phyloP scores from a whole-genome alignment of 2,329 filamentous ascomycete genomes.

The Colletotrichum costaricense region DNA sequence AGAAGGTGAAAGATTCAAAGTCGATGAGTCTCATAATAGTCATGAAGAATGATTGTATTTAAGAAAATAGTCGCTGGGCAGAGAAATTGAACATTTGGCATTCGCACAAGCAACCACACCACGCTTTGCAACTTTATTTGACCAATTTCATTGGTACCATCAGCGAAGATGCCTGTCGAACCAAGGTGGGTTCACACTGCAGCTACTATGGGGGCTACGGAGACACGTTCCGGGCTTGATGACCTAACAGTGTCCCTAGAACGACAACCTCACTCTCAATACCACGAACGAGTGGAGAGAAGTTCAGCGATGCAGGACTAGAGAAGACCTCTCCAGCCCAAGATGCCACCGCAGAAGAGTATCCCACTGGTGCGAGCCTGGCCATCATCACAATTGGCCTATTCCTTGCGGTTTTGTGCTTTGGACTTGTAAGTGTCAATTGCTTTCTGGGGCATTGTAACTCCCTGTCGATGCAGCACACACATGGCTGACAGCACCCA shows the following conservation, averaged over 20 bases:
- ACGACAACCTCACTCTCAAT: not conserved
- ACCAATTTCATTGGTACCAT: not conserved
- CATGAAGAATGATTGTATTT: not conserved
- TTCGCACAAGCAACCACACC: not conserved
- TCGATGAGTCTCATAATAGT: not conserved
- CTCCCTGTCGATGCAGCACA: not conserved
- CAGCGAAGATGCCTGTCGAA: not conserved
- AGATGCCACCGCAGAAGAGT: not conserved
- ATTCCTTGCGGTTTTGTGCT: slow-evolving; percentile 24
- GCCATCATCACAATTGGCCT: slow-evolving; percentile 17
- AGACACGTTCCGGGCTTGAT: not conserved
- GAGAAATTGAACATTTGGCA: not conserved
- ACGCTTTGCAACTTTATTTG: not conserved
- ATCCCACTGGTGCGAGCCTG: slow-evolving; percentile 10
- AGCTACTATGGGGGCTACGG: not conserved
- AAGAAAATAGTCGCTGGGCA: not conserved
- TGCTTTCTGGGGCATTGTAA: too few species aligned
- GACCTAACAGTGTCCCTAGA: not conserved
- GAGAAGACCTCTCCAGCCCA: not conserved
- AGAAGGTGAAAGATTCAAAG: not conserved
- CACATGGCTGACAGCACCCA: not conserved
- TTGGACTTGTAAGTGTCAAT: slow-evolving; percentile 24
- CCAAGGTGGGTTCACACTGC: not conserved
- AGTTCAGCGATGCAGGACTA: not conserved
- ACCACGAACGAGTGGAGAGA: not conserved